A percentile compares a stretch with the other conserved stretches of the same genome.
Conservation (phyloP, 2,329 filamentous ascomycete species). For the Ophiosphaerella korrae region DNA sequence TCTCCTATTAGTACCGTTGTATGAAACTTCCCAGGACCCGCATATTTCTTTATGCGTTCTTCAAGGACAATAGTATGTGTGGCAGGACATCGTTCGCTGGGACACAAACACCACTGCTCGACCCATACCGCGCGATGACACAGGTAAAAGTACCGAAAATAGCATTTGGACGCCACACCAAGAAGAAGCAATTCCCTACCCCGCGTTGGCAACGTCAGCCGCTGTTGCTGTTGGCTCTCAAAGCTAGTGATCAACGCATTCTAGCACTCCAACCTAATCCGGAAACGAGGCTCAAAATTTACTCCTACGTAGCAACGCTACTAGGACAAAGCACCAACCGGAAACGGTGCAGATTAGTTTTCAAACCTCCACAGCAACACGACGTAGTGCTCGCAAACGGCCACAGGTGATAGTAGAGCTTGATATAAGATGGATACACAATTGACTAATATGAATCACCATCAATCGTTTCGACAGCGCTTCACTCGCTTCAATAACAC, state of each 20-base stretch:
- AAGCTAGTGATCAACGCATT: slow-evolving; percentile 19
- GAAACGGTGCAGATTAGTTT: slow-evolving; percentile 21
- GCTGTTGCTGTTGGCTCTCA: background rate
- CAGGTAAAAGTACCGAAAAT: background rate
- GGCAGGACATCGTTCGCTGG: too few relatives aligned
- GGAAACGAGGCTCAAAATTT: slow-evolving; percentile 13
- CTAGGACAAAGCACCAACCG: slow-evolving; percentile 24
- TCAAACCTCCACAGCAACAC: slow-evolving; percentile 4
- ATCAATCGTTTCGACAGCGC: background rate
- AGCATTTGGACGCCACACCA: background rate
- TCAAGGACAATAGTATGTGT: too few relatives aligned
- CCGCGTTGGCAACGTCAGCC: background rate
- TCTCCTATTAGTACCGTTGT: background rate
- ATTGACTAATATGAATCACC: slow-evolving; percentile 5
- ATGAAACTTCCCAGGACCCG: background rate
- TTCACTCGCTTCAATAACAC: background rate
- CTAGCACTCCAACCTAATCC: slow-evolving; percentile 22
- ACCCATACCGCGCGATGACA: too few relatives aligned
- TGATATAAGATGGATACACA: slow-evolving; percentile 12
- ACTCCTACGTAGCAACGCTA: slow-evolving; percentile 7
- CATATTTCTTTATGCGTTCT: background rate
- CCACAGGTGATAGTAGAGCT: background rate
- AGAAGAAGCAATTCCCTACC: background rate
- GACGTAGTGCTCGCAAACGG: slow-evolving; percentile 24
- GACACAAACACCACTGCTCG: too few relatives aligned